Base-by-base conservation (phyloP, 192 early-diverging fungal genomes). In the Backusella sp. region DNA sequence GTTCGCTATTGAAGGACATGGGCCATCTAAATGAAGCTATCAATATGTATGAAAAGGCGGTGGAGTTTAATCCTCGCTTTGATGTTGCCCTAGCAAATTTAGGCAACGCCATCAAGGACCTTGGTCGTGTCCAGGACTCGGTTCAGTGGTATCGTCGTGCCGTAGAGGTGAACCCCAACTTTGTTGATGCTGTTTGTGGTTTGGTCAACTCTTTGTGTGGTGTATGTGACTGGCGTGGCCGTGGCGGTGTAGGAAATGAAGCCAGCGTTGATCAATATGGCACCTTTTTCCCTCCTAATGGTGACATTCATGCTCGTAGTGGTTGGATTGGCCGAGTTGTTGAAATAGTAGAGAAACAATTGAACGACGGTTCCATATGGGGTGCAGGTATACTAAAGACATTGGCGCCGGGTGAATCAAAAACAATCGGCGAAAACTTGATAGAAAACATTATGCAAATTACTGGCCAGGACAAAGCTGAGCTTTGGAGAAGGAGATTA, bases 31-130 rank as follows among this genome's bases (percentile, higher is more conserved):
- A 87, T 36, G 94, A 96, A 70, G 95, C 94, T 1, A 90, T 97
- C 32, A 77, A 84, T 5, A 96, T 96, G 92, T 97, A 97, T 82
- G 90, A 96, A 70, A 90, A 90, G 76, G 96, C 96, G 0, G 95
- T 97, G 7, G 88, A 93, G 72, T 90, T 87, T 53, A 94, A 95
- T 79, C 92, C 94, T 68, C 88, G 90, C 19, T 97, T 97, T 70
- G 95, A 95, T 76, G 95, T 97, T 62, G 96, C 96, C 4, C 85
- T 96, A 35, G 96, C 96, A 53, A 97, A 97, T 73, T 86, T 97
- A 30, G 96, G 95, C 26, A 97, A 97, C 72, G 95, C 96, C 1
- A 90, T 93, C 81, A 97, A 97, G 81, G 96, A 97, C 78, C 86
- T 95, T 76, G 95, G 96, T 0, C 84, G 93, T 39, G 94, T 97